Percentiles rank a stretch among this genome's conserved stretches.
Evolutionary conservation across 2,329 filamentous ascomycete species (phyloP).

Genomic region (Nothopassalora personata): DNA sequence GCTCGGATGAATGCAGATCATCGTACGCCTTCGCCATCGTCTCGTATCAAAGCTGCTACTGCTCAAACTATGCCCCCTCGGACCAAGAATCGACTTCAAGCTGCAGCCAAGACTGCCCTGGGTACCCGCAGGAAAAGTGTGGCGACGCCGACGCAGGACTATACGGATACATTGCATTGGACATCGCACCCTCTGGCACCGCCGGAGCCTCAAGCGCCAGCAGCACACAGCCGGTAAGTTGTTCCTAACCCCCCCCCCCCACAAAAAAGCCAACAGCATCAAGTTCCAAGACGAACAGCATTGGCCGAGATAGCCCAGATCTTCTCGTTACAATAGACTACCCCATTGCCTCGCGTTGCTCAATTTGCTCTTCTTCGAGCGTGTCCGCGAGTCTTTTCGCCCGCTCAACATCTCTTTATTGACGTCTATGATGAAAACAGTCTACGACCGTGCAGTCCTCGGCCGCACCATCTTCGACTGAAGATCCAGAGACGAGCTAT

Average conservation of each 20-base stretch:
- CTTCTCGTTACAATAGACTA: background rate
- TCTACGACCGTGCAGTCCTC: slow-evolving; percentile 16
- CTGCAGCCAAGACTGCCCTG: slow-evolving; percentile 60
- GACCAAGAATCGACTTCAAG: slow-evolving; percentile 35
- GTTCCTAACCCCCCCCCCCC: slow-evolving; percentile 1
- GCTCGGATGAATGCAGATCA: slow-evolving; percentile 53
- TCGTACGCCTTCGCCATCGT: slow-evolving; percentile 64
- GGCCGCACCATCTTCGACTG: slow-evolving; percentile 17
- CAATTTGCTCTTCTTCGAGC: background rate
- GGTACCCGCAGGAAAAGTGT: slow-evolving; percentile 62
- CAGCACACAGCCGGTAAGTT: slow-evolving; percentile 26
- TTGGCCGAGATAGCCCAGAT: background rate
- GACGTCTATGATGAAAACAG: slow-evolving; percentile 16
- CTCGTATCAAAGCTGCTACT: slow-evolving; percentile 65
- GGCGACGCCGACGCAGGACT: slow-evolving; percentile 51
- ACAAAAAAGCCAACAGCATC: background rate
- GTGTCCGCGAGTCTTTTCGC: slow-evolving; percentile 8
- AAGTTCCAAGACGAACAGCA: background rate
- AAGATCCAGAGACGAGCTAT: slow-evolving; percentile 25
- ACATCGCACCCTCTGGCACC: slow-evolving; percentile 54
- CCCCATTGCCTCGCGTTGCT: background rate
- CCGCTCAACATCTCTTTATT: background rate
- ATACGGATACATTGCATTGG: slow-evolving; percentile 61
- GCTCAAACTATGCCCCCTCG: slow-evolving; percentile 61
- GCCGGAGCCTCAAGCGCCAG: slow-evolving; percentile 31